Base-by-base conservation (phyloP, 2,329 filamentous ascomycete genomes). In the Coniochaeta hoffmannii region DNA sequence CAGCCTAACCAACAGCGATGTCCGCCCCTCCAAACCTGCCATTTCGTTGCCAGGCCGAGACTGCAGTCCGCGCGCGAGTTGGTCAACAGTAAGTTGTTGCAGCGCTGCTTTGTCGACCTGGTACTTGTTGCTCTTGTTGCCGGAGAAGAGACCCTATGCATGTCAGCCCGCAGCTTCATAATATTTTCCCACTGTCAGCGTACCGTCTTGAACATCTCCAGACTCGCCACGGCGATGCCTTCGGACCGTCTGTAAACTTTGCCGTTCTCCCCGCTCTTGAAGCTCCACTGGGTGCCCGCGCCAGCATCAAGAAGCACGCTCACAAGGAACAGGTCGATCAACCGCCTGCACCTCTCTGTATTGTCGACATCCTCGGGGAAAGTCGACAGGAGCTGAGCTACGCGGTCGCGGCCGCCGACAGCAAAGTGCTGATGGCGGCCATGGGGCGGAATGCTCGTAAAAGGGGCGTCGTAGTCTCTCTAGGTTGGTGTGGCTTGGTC, bases 181-280 rank as follows among this genome's bases (percentile, higher is more conserved):
- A 15, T n/a, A 22, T 34, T 4, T n/a, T 1, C 19, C 7, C 49
- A 67, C 73, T 60, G n/a, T n/a, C n/a, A n/a, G n/a, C n/a, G n/a
- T 64, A 80, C 77, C 14, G 82, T 78, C 73, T 96, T 96, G 80
- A 96, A 97, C 92, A 97, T 96, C 63, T 97, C 92, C 65, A 86
- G 67, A 60, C 80, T 85, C 7, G 83, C 83, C 61, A 87, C 85
- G 9, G 92, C 92, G 55, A 97, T 79, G 9, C 92, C 92, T 70
- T 97, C 94, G 58, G 91, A 96, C 53, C 94, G 85, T 53, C 84
- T 80, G 71, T 93, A 97, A 38, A 88, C 71, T 59, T 86, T 87
- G 56, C 89, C 90, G 60, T 91, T 95, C 66, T 96, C 91, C 60
- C 86, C 86, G 67, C 90, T 96, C 76, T 89, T 94, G 75, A 96